These are phyloP conservation scores for Vitis rotundifolia DNA, from an alignment of 164 flowering plant species.

Conservation along the genomic window DNA sequence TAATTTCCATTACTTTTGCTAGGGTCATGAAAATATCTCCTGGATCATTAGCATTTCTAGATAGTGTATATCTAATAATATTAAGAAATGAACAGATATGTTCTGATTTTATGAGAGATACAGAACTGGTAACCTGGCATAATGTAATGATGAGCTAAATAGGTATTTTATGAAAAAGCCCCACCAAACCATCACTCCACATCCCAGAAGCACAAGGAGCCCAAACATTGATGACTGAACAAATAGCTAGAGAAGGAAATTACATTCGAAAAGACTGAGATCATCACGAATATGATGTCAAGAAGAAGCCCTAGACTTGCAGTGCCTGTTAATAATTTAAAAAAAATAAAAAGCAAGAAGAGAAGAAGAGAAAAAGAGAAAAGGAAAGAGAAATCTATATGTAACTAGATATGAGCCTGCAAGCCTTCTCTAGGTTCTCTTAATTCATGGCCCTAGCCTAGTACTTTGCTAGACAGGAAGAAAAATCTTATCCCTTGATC, in stretches of 20 bases:
- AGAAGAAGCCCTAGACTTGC: conserved; percentile 16
- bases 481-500: conserved; percentile 17
- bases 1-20: too few species aligned
- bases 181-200: not conserved
- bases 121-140: too few species aligned
- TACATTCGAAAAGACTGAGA: not conserved
- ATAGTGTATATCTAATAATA: too few species aligned
- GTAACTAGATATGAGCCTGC: conserved; percentile 7
- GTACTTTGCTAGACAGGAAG: not conserved
- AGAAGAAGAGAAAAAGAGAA: conserved; percentile 7
- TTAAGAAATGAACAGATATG: too few species aligned
- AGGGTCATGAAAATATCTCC: too few species aligned
- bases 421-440: conserved; percentile 16
- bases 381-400: not conserved
- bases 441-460: conserved; percentile 16
- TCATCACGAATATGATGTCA: too few species aligned
- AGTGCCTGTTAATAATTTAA: conserved; percentile 19
- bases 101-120: too few species aligned
- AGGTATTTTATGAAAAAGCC: not conserved
- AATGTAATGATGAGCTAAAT: not conserved
- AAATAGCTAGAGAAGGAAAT: not conserved
- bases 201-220: not conserved
- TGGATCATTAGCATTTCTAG: too few species aligned
- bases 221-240: not conserved
- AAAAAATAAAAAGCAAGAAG: conserved; percentile 1